Percentiles rank a stretch among this genome's conserved stretches.
These are phyloP conservation scores for Pyrrhoderma noxium DNA, from an alignment of 1,284 basidiomycete genomes.

Conservation along the genomic window DNA sequence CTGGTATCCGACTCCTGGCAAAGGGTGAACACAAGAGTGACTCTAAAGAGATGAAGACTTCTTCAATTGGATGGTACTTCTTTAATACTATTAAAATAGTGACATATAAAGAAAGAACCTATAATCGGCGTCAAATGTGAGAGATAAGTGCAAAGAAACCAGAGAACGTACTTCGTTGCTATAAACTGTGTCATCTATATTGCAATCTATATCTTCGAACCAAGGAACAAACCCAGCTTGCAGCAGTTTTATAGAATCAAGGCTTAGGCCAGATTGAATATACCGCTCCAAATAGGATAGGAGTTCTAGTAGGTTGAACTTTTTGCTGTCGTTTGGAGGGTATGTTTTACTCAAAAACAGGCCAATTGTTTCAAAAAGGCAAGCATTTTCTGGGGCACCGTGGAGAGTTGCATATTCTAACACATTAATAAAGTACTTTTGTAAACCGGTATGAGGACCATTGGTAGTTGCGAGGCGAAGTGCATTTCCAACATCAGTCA, in stretches of 20 bases:
- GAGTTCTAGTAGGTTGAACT: slow-evolving; percentile 3
- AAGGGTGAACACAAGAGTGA: slow-evolving; percentile 8
- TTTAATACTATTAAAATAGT: neutral
- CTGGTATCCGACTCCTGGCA: slow-evolving; percentile 5
- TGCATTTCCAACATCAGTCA: neutral
- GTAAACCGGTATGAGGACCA: neutral
- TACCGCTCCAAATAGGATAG: neutral
- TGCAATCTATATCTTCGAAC: slow-evolving; percentile 9
- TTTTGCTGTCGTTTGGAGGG: slow-evolving; percentile 7
- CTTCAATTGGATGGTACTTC: slow-evolving; percentile 1
- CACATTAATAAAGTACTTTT: neutral
- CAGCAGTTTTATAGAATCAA: slow-evolving; percentile 1
- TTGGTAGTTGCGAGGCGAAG: neutral
- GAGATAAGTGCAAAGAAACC: neutral
- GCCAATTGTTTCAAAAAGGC: neutral
- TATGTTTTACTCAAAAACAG: slow-evolving; percentile 2
- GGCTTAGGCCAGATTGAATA: neutral
- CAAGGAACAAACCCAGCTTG: slow-evolving; percentile 10
- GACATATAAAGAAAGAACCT: slow-evolving; percentile 13
- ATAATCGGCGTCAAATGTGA: neutral
- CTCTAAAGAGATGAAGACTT: slow-evolving; percentile 2
- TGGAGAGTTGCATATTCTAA: neutral
- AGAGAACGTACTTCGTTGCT: slow-evolving; percentile 9
- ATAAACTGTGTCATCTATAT: slow-evolving; percentile 4
- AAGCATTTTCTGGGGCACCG: neutral